A percentile compares a stretch with the other conserved stretches of the same genome.
These are phyloP conservation scores for Colletotrichum tanaceti DNA, from an alignment of 2,329 filamentous ascomycete genomes.

Conservation along the genomic window DNA sequence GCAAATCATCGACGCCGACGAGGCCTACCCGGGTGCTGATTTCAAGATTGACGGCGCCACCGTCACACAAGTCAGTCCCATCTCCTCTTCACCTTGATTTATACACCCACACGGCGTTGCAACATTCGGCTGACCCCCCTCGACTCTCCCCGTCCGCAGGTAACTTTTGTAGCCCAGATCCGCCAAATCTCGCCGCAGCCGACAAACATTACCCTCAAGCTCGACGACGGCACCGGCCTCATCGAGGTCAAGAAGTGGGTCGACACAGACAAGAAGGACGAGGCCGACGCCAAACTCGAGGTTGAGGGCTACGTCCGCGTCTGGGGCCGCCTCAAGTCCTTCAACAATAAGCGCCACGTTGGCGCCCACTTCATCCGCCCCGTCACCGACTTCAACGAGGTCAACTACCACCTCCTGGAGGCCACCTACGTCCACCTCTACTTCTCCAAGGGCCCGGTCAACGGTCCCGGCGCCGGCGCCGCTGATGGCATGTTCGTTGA, in stretches of 20 bases:
- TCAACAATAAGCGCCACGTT: slow-evolving; percentile 85
- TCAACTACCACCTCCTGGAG: slow-evolving; percentile 92
- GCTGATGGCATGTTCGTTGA: slow-evolving; percentile 69
- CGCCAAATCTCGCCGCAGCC: slow-evolving; percentile 86
- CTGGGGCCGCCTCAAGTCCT: slow-evolving; percentile 85
- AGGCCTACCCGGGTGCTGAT: slow-evolving; percentile 77
- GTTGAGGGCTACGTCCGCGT: slow-evolving; percentile 86
- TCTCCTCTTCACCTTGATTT: background rate
- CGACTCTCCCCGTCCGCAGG: slow-evolving; percentile 29
- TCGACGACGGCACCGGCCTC: slow-evolving; percentile 94
- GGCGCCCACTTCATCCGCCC: slow-evolving; percentile 84
- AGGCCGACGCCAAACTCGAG: slow-evolving; percentile 65
- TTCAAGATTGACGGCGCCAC: slow-evolving; percentile 85
- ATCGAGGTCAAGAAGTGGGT: slow-evolving; percentile 94
- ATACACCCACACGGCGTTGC: background rate
- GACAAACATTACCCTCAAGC: slow-evolving; percentile 90
- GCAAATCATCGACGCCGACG: slow-evolving; percentile 86
- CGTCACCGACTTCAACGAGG: slow-evolving; percentile 88
- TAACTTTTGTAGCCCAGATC: slow-evolving; percentile 89
- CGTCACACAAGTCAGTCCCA: slow-evolving; percentile 71
- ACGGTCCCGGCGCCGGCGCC: slow-evolving; percentile 53
- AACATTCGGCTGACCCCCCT: background rate
- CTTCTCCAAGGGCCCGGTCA: slow-evolving; percentile 77
- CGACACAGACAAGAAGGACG: slow-evolving; percentile 69
- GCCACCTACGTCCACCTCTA: slow-evolving; percentile 88